phyloP scores from a whole-genome alignment of 148 eudicot species.

The Drosera capensis region DNA sequence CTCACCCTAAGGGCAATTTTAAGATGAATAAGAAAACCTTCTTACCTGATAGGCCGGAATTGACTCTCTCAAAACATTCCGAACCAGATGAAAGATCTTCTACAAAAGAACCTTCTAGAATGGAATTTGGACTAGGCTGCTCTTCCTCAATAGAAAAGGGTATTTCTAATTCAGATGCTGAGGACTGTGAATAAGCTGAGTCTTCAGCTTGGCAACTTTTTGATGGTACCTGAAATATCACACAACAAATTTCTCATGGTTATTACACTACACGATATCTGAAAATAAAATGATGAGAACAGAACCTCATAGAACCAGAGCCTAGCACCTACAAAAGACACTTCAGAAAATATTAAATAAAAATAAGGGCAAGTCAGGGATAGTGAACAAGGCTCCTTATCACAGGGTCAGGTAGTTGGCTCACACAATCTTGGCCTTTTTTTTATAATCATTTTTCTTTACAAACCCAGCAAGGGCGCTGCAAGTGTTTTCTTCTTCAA shows the following conservation, averaged over 20 bases:
- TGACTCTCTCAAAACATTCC: slow-evolving; percentile 74
- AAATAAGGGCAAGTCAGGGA: too few relatives aligned
- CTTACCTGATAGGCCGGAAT: slow-evolving; percentile 68
- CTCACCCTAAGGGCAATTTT: too few relatives aligned
- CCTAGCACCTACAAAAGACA: too few relatives aligned
- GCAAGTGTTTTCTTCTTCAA: too few relatives aligned
- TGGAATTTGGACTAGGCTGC: slow-evolving; percentile 73
- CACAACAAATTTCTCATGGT: neutral
- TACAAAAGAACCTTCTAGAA: slow-evolving; percentile 42
- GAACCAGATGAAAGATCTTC: slow-evolving; percentile 72
- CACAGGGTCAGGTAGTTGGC: too few relatives aligned
- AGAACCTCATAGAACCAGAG: too few relatives aligned
- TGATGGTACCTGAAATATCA: slow-evolving; percentile 26
- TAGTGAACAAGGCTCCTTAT: too few relatives aligned
- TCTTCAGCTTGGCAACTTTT: slow-evolving; percentile 13
- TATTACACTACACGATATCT: neutral
- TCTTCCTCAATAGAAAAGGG: slow-evolving; percentile 58
- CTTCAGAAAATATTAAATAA: too few relatives aligned
- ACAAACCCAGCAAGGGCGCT: too few relatives aligned
- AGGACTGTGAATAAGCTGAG: slow-evolving; percentile 19
- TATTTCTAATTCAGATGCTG: slow-evolving; percentile 41
- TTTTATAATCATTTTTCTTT: too few relatives aligned
- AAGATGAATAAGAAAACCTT: neutral
- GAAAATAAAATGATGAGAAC: too few relatives aligned
- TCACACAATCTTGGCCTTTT: too few relatives aligned